Evolutionary conservation across 2,329 filamentous ascomycete genomes (phyloP).

Genomic region (Pseudogymnoascus sp.): DNA sequence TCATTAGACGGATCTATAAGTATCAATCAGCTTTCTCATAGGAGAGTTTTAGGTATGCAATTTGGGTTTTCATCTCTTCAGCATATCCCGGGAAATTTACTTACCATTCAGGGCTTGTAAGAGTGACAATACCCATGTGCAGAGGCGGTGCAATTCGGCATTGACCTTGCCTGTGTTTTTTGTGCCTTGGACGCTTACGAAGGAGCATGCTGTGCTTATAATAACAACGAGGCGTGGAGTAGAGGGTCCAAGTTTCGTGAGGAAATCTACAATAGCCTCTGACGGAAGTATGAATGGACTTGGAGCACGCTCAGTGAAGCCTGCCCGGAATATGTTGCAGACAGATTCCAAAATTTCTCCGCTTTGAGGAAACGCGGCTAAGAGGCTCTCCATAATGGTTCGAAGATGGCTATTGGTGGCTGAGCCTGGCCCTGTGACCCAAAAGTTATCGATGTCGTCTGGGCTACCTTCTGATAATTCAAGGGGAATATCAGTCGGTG

Average conservation of each 20-base stretch:
- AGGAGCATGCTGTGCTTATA: conserved; percentile 64
- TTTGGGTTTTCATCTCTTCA: not conserved
- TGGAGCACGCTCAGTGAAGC: conserved; percentile 66
- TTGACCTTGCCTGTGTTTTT: conserved; percentile 38
- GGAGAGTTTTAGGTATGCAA: not conserved
- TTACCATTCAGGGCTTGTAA: conserved; percentile 55
- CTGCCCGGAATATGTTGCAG: conserved; percentile 64
- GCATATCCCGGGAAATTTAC: conserved; percentile 14
- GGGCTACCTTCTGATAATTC: conserved; percentile 51
- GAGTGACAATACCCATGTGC: conserved; percentile 57
- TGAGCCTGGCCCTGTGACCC: conserved; percentile 41
- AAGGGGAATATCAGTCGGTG: conserved; percentile 57
- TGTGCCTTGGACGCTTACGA: conserved; percentile 53
- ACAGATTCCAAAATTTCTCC: conserved; percentile 65
- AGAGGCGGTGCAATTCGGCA: conserved; percentile 43
- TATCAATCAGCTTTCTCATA: conserved; percentile 10
- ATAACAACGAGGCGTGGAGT: conserved; percentile 62
- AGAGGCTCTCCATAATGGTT: conserved; percentile 41
- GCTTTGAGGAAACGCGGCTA: conserved; percentile 49
- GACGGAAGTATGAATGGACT: conserved; percentile 73
- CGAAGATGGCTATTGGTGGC: conserved; percentile 45
- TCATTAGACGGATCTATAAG: conserved; percentile 52
- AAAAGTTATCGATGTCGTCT: conserved; percentile 34
- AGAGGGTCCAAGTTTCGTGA: conserved; percentile 51
- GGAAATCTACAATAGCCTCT: conserved; percentile 57